phyloP scores from a whole-genome alignment of 1,284 basidiomycete genomes.

The Ganoderma sinense region DNA sequence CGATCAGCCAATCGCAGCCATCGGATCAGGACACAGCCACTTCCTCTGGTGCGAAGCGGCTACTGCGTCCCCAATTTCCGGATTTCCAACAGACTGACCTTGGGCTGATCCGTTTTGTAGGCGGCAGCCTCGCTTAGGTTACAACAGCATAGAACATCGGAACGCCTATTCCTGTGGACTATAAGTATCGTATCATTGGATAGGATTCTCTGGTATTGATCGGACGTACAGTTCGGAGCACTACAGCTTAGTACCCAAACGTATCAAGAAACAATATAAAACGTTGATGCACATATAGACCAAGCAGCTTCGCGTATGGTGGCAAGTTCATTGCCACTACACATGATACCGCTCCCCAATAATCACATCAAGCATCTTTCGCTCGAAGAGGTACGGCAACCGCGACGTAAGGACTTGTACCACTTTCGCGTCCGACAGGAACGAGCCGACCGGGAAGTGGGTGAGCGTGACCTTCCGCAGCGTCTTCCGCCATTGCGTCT shows the following conservation, averaged over 20 bases:
- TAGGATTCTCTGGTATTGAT: neutral
- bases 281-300: neutral
- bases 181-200: neutral
- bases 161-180: neutral
- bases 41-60: no score
- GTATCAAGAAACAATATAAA: neutral
- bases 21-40: neutral
- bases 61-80: no score
- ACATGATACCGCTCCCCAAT: constrained; percentile 12
- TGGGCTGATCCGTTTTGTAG: neutral
- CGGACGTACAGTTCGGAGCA: neutral
- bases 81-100: no score
- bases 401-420: neutral
- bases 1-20: neutral
- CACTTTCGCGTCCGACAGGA: constrained; percentile 11
- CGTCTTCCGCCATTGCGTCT: constrained; percentile 7
- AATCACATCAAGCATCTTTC: constrained; percentile 2
- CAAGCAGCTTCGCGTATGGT: neutral
- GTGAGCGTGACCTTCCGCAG: constrained; percentile 10
- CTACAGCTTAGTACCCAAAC: neutral
- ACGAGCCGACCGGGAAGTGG: constrained; percentile 14
- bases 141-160: neutral
- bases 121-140: neutral
- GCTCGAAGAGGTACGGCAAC: neutral
- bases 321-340: neutral